These are phyloP conservation scores for Russula virescens DNA, from an alignment of 768 basidiomycete genomes.

Conservation along the genomic window DNA sequence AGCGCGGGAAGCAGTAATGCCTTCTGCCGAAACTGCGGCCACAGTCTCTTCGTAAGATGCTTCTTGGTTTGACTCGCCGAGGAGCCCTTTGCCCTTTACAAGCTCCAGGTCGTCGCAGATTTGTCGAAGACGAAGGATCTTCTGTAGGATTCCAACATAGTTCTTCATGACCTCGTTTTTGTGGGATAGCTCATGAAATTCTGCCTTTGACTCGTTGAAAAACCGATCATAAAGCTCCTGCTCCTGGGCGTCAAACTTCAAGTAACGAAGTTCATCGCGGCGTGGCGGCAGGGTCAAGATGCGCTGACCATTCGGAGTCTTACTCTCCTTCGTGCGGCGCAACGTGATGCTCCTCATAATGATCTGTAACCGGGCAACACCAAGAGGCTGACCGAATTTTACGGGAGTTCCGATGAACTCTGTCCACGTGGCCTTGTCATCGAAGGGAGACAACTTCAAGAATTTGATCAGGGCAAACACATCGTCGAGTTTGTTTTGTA, in stretches of 20 bases:
- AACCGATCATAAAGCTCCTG: conserved; percentile 83
- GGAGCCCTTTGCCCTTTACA: conserved; percentile 60
- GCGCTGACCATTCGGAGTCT: conserved; percentile 67
- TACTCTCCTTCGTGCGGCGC: conserved; percentile 92
- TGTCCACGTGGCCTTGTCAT: conserved; percentile 91
- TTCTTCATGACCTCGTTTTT: conserved; percentile 97
- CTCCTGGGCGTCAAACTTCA: conserved; percentile 80
- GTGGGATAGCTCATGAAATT: conserved; percentile 80
- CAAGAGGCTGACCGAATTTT: conserved; percentile 85
- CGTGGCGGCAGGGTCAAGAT: conserved; percentile 88
- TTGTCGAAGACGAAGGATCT: conserved; percentile 91
- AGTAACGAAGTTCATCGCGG: conserved; percentile 79
- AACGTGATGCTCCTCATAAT: conserved; percentile 97
- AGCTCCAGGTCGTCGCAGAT: conserved; percentile 96
- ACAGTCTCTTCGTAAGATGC: conserved; percentile 75
- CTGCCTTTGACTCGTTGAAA: conserved; percentile 84
- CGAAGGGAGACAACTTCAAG: conserved; percentile 83
- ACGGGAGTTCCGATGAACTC: conserved; percentile 90
- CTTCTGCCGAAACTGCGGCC: conserved; percentile 68
- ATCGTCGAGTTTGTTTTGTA: conserved; percentile 98
- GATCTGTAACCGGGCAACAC: conserved; percentile 88
- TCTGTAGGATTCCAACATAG: conserved; percentile 95
- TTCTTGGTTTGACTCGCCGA: conserved; percentile 39
- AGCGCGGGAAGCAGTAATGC: conserved; percentile 69
- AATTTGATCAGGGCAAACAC: conserved; percentile 97